Evolutionary conservation across 2,329 filamentous ascomycete species (phyloP), one percentile per base, ranked within the genome.

Genomic region (Nigrospora oryzae): DNA sequence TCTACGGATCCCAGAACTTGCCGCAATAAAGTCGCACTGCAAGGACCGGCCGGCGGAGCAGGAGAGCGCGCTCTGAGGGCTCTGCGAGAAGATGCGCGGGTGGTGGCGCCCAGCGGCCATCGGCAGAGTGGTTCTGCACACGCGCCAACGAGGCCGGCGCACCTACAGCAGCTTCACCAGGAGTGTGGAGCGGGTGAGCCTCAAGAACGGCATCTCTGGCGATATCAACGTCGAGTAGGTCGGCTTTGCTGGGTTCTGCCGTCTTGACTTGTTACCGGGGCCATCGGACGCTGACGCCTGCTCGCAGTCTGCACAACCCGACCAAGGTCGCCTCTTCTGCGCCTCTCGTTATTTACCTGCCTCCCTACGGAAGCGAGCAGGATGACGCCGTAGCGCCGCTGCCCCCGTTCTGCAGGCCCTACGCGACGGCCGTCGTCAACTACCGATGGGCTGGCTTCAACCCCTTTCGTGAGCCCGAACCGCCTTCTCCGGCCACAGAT

Each of bases 261-360:
- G 38, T 38, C 3, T n/a, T 10, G 16, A 13, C 8, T 2, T 10
- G n/a, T 11, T 11, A 14, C 11, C 17, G 6, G 14, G 14, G 35
- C 11, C 17, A 17, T 13, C 35, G n/a, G 35, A 36, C 17, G 23
- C 34, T 28, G 23, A 36, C 37, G 17, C 34, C 12, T 38, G 6
- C 13, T 4, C 13, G 17, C 34, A 79, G 75, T 53, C 63, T 81
- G 39, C 66, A 76, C 53, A 75, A 79, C 49, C 46, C 73, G 19
- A 44, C 49, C 12, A 56, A 63, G 4, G 55, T 68, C 15, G 53
- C 59, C 11, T 57, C 64, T 0, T 55, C 61, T 12, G 58, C 63
- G 1, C 71, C 77, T 2, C 56, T 83, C 36, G 56, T 81, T 13
- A 60, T 83, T 36, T 74, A 81, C 56, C 60, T 83, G 0, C 79